Base-by-base conservation (phyloP, 305 asterid species). In the Solanum hybrid region DNA sequence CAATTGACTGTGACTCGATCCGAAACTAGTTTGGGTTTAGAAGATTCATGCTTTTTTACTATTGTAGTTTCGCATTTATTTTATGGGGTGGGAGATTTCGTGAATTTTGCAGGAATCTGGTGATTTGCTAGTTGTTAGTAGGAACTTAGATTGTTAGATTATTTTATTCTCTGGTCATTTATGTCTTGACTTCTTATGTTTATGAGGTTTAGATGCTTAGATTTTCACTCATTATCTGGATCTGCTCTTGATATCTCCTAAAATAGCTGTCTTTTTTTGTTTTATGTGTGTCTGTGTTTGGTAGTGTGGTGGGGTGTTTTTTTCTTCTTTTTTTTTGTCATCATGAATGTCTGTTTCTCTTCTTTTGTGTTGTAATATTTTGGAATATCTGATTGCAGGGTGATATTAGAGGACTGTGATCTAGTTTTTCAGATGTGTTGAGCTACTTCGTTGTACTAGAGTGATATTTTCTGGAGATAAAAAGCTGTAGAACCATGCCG, bases 371-470 rank as follows among this genome's bases (percentile, higher is more conserved):
- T 51, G 27, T 45, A 84, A 51, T 84, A 20, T 51, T 85, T 85
- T 85, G 77, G 78, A 22, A 1, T 57, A 45, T 51, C 41, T 51
- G 88, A 37, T 84, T 84, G 88, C 88, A 85, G 88, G 78, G 12
- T 85, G 41, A 4, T 51, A 57, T 31, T 85, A 57, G 77, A 85
- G 77, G 77, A 57, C 45, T 31, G 76, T 31, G 77, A 57, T 57
- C 45, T 85, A 85, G 88, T 85, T 75, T 57, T 85, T 79, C 87
- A 36, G 81, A 80, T 81, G 88, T 82, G 90, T 89, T 83, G 37
- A 14, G 77, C n/a, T 2, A 32, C 68, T 75, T 77, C 61, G 34
- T 41, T 77, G 83, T 51, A 77, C 33, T 88, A 32, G 87, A 86
- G 38, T 87, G 41, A 75, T 78, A 61, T 86, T 33, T 34, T 37